A percentile compares a stretch with the other conserved stretches of the same genome.
These are phyloP conservation scores for Limonium bicolor DNA, from an alignment of 148 eudicot species.

Conservation along the genomic window DNA sequence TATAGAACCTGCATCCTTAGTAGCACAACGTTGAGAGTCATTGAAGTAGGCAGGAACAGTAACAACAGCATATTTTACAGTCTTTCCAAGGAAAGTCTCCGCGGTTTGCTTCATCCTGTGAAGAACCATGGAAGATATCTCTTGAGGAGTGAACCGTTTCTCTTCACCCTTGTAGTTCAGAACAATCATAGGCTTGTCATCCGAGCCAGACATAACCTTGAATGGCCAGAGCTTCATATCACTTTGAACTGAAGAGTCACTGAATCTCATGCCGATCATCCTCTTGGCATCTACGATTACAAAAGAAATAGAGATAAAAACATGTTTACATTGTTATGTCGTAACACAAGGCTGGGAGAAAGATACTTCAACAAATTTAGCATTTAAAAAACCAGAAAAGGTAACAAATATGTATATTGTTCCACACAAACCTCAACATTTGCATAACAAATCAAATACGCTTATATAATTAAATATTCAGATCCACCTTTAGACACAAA, in stretches of 20 bases:
- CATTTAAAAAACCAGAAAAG: too few species aligned
- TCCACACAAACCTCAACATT: too few species aligned
- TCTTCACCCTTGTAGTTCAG: background rate
- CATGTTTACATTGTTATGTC: too few species aligned
- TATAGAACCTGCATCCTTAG: background rate
- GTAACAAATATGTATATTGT: too few species aligned
- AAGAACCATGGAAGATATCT: conserved; percentile 1
- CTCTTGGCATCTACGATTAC: conserved; percentile 5
- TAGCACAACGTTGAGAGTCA: background rate
- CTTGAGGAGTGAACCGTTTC: background rate
- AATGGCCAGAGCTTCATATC: conserved; percentile 5
- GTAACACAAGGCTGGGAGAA: too few species aligned
- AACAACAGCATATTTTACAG: background rate
- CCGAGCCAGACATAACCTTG: background rate
- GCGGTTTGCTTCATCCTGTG: background rate
- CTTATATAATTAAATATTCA: too few species aligned
- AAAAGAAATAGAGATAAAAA: too few species aligned
- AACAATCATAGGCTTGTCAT: background rate
- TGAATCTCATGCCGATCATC: background rate
- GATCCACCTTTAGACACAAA: too few species aligned
- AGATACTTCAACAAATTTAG: too few species aligned
- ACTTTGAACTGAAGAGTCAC: background rate
- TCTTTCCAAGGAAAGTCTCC: background rate
- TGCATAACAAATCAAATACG: too few species aligned
- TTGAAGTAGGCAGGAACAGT: conserved; percentile 1